Conservation (phyloP, 345 rosid species). For the Acer negundo region DNA sequence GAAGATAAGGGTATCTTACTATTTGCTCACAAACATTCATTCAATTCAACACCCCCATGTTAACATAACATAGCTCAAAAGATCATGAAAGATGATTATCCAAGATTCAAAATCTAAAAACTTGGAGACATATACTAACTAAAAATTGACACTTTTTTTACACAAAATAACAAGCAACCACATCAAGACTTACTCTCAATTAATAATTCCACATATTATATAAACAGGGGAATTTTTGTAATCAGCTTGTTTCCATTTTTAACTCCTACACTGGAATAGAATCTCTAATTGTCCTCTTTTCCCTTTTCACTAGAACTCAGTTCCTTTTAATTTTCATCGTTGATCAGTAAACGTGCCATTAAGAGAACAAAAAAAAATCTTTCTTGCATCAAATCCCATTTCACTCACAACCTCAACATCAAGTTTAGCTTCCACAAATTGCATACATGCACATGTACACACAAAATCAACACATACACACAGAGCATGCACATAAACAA, state of each 20-base stretch:
- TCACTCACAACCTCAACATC: no score
- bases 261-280: background rate
- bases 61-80: background rate
- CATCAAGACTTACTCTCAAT: background rate
- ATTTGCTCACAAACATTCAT: conserved; percentile 1
- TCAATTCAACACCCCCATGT: background rate
- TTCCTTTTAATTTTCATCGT: no score
- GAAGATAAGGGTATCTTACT: background rate
- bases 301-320: background rate
- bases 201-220: background rate
- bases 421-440: no score
- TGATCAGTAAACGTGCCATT: background rate
- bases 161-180: background rate
- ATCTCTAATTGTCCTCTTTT: background rate
- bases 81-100: background rate
- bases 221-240: background rate
- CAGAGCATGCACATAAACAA: background rate
- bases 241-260: background rate
- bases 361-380: background rate
- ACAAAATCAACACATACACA: background rate
- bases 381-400: background rate
- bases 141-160: background rate
- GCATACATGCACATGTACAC: background rate
- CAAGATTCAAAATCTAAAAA: background rate
- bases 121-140: background rate